Evolutionary conservation across 805 yeast genomes (phyloP), one percentile per base, ranked within the genome.

Genomic region (Nakazawaea anatomiae): DNA sequence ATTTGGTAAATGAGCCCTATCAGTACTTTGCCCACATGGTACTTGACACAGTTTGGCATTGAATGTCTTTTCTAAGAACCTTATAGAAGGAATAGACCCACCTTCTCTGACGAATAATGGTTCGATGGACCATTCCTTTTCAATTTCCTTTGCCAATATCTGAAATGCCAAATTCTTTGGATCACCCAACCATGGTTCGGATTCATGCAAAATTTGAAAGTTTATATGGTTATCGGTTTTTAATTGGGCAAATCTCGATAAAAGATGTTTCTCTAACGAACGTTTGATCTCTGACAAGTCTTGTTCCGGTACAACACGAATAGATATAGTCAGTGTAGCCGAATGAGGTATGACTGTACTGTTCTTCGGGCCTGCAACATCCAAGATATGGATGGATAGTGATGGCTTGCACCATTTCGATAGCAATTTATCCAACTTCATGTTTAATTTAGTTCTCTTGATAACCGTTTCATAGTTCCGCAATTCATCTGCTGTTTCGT

Each of bases 131-230:
- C 99, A 92, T 50, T 83, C 87, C 4, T 71, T 65, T 41, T 71
- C 68, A 34, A 92, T 72, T 47, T 87, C 89, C 28, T 79, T 70
- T 50, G 76, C 73, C 36, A 94, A 70, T 7, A 86, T 74, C 58
- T 79, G 75, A 64, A 87, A 94, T 1, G 91, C 89, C 42, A 74
- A 75, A 60, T 88, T 90, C 11, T 73, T 67, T 11, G 91, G 86
- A 58, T 94, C 90, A 4, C 97, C 98, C 8, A 92, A 70, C 99
- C 99, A 92, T 2, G 97, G 96, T 59, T 91, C 97, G 0, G 96
- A 96, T 61, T 87, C 92, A 60, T 89, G 90, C 52, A 83, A 75
- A 41, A 91, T 75, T 28, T 76, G 72, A 25, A 91, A 69, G 10
- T 68, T 64, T 38, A 92, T 59, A 31, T 76, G 74, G 64, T 94